Conservation (phyloP, 2,329 filamentous ascomycete species). For the Geosmithia putterillii region DNA sequence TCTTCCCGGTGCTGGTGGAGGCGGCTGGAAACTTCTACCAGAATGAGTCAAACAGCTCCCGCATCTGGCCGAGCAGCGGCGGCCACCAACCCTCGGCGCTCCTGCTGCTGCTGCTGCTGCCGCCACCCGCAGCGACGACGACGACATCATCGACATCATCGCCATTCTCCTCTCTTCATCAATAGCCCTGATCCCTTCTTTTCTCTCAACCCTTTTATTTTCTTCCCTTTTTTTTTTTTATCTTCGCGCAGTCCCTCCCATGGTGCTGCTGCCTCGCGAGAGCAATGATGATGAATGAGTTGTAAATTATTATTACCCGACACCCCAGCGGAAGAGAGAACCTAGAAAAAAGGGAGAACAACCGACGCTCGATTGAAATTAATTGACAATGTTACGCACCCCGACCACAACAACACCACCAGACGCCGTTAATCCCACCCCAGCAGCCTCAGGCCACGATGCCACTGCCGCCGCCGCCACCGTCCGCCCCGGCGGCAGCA, state of each 20-base stretch:
- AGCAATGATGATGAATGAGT: too few species aligned
- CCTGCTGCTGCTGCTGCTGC: conserved; percentile 5
- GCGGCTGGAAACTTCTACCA: conserved; percentile 30
- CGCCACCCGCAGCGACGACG: conserved; percentile 5
- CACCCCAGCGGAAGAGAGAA: neutral
- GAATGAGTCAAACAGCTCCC: conserved; percentile 23
- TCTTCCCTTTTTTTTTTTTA: neutral
- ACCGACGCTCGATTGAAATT: too few species aligned
- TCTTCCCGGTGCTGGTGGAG: neutral
- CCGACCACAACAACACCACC: conserved; percentile 7
- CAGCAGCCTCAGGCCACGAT: neutral
- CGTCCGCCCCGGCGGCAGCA: conserved; percentile 7
- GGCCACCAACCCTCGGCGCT: conserved; percentile 1
- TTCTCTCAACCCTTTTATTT: neutral
- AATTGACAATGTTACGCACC: neutral
- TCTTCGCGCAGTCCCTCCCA: neutral
- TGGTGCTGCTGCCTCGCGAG: too few species aligned
- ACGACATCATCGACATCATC: neutral
- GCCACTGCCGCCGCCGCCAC: neutral
- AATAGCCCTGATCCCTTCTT: neutral
- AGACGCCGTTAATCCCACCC: conserved; percentile 3
- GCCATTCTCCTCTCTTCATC: neutral
- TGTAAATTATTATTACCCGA: too few species aligned
- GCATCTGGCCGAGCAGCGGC: conserved; percentile 10
- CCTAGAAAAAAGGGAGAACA: neutral